Evolutionary conservation across 1,284 basidiomycete species (phyloP).

Genomic region (Heimioporus punctisporus): DNA sequence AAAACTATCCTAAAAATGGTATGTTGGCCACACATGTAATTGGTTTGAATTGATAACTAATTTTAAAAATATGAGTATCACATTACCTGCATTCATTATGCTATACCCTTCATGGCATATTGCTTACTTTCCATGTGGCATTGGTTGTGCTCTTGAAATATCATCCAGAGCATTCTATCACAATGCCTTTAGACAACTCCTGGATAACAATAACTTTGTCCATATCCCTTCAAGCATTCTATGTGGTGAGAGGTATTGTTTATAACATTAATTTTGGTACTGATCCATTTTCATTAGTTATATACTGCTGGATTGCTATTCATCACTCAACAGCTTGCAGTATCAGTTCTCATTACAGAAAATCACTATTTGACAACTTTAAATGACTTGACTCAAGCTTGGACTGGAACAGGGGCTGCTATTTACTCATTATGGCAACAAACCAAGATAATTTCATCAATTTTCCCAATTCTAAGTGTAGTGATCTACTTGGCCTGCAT

Average conservation of each 20-base stretch:
- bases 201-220: neutral
- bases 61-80: neutral
- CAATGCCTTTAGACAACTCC: neutral
- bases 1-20: too few species aligned
- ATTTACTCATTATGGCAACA: conserved; percentile 1
- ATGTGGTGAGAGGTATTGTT: neutral
- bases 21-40: neutral
- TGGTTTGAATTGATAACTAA: too few species aligned
- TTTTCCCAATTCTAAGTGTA: conserved; percentile 6
- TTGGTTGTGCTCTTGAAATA: neutral
- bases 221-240: conserved; percentile 5
- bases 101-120: neutral
- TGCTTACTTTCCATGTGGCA: conserved; percentile 1
- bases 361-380: conserved; percentile 5
- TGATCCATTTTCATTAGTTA: neutral
- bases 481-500: conserved; percentile 7
- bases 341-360: neutral
- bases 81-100: neutral
- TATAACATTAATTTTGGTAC: too few species aligned
- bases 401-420: conserved; percentile 7
- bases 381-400: conserved; percentile 8
- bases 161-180: conserved; percentile 5
- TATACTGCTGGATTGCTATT: conserved; percentile 11
- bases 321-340: conserved; percentile 5
- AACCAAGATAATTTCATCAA: neutral